Evolutionary conservation across 2,329 filamentous ascomycete species (phyloP), one percentile per base, ranked within the genome.

Genomic region (Penicillium aurantiogriseum): DNA sequence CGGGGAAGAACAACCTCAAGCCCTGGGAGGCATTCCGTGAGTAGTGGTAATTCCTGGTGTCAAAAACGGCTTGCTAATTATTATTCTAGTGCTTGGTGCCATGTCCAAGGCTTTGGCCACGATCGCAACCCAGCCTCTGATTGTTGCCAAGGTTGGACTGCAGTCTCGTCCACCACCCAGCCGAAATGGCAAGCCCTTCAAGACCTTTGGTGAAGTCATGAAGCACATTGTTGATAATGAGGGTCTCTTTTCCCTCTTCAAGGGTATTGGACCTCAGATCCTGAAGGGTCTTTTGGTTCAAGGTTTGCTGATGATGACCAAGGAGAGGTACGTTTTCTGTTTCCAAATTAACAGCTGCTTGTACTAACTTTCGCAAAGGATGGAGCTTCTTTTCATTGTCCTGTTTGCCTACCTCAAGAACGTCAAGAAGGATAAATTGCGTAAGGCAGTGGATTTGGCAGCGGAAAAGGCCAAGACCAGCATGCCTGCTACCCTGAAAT

Each of bases 261-360:
- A 99, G 79, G 94, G 94, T 42, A 96, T 99, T 65, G 92, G 86
- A 0, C 94, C 94, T 3, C 94, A 99, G 75, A 89, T 99, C 51
- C 76, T 92, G 58, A 99, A 99, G 77, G 94, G 94, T 1, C 78
- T 99, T 51, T 74, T 99, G 48, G 94, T 99, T 2, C 94, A 99
- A 72, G 94, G 94, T 49, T 86, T 99, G 55, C 81, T 99, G 39
- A 99, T 99, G 94, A 99, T 97, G 92, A 94, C 92, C 47, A 99
- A 99, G 79, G 94, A 99, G 78, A 85, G 92, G 90, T 92, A 81
- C 51, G 60, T 55, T 44, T 39, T 11, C 39, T 38, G 7, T 43
- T 51, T 19, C 13, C 21, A 25, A 35, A 29, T 23, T 15, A 23
- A 4, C n/a, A 25, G 7, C 35, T 42, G 29, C 51, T 35, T 57